These are phyloP conservation scores for Fusarium nematophilum DNA, from an alignment of 2,329 filamentous ascomycete species.

Conservation along the genomic window DNA sequence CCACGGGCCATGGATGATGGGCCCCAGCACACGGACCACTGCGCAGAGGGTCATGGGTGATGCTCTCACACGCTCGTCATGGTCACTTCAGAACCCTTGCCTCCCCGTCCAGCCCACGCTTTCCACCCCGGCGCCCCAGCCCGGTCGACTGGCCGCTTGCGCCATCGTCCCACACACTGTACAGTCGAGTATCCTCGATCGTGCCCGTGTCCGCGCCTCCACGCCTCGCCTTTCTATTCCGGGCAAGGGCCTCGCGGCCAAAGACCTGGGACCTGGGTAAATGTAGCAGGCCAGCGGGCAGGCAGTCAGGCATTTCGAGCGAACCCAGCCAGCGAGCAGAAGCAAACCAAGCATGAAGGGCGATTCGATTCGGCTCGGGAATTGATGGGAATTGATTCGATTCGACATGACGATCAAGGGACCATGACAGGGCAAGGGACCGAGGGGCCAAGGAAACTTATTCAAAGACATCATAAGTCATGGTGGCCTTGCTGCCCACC, in stretches of 20 bases:
- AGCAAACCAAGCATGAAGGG: conserved; percentile 27
- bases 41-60: conserved; percentile 27
- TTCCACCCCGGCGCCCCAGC: conserved; percentile 39
- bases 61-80: conserved; percentile 42
- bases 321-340: conserved; percentile 11
- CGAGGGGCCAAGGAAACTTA: conserved; percentile 21
- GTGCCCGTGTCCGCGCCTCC: conserved; percentile 42
- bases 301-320: conserved; percentile 17
- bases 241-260: conserved; percentile 30
- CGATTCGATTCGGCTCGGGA: conserved; percentile 28
- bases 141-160: conserved; percentile 43
- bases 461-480: conserved; percentile 23
- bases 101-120: conserved; percentile 36
- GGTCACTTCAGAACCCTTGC: conserved; percentile 40
- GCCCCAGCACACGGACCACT: conserved; percentile 27
- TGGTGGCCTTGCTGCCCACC: conserved; percentile 20
- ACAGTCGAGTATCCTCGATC: conserved; percentile 45
- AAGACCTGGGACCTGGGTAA: conserved; percentile 16
- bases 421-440: conserved; percentile 27
- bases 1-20: conserved; percentile 30
- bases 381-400: conserved; percentile 35
- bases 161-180: conserved; percentile 48
- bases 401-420: conserved; percentile 27
- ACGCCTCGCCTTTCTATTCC: conserved; percentile 42
- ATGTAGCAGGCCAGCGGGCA: conserved; percentile 14